Conservation (phyloP, 2,329 filamentous ascomycete species). For the Phoma sp. region DNA sequence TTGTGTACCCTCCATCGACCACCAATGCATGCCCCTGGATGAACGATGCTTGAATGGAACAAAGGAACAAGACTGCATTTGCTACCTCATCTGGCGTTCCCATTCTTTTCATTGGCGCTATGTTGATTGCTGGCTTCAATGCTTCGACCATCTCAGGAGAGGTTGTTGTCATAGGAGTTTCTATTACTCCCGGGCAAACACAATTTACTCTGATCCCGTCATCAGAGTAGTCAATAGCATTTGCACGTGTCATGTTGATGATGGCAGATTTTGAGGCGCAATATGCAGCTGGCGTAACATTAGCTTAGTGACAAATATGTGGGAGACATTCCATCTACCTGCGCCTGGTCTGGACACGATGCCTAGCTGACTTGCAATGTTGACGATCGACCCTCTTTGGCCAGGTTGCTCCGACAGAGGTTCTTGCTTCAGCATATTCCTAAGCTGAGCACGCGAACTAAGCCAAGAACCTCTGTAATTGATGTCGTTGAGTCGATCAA, state of each 20-base stretch:
- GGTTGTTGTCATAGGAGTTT: conserved; percentile 47
- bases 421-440: conserved; percentile 58
- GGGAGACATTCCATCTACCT: conserved; percentile 16
- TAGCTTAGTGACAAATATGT: conserved; percentile 11
- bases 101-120: conserved; percentile 57
- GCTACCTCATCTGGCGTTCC: conserved; percentile 60
- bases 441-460: conserved; percentile 59
- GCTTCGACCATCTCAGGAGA: conserved; percentile 40
- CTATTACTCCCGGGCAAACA: conserved; percentile 61
- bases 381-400: conserved; percentile 58
- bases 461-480: conserved; percentile 66
- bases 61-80: conserved; percentile 59
- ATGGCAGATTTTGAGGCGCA: conserved; percentile 65
- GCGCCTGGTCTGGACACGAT: conserved; percentile 41
- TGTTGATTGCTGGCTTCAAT: conserved; percentile 48
- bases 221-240: conserved; percentile 62
- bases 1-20: conserved; percentile 53
- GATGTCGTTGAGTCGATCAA: conserved; percentile 61
- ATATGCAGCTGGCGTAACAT: conserved; percentile 55
- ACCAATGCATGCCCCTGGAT: conserved; percentile 58
- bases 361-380: conserved; percentile 61
- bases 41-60: conserved; percentile 60
- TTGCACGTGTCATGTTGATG: conserved; percentile 62
- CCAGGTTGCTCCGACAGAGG: conserved; percentile 49
- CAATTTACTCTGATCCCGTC: conserved; percentile 63